A percentile compares a stretch with the other conserved stretches of the same genome.
Evolutionary conservation across 257 asterid genomes (phyloP).

Genomic region (Solanum etuberosum): DNA sequence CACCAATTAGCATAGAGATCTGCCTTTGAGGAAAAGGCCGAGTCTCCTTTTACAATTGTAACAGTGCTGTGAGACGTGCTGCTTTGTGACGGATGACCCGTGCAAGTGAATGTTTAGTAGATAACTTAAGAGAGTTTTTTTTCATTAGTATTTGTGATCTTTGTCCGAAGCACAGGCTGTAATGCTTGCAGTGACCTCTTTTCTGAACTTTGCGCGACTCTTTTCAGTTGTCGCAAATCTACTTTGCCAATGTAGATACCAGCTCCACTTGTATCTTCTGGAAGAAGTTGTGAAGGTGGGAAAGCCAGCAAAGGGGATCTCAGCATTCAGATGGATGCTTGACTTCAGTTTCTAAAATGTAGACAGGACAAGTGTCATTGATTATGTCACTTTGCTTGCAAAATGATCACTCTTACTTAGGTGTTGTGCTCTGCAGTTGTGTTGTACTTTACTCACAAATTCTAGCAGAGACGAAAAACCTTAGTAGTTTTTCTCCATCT

Average conservation of each 20-base stretch:
- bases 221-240: not conserved
- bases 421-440: not conserved
- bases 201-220: not conserved
- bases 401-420: not conserved
- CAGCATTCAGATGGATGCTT: not conserved
- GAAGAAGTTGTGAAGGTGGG: not conserved
- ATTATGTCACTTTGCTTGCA: not conserved
- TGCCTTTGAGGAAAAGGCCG: not conserved
- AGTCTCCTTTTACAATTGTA: not conserved
- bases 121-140: not conserved
- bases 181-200: not conserved
- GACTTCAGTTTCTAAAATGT: not conserved
- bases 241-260: not conserved
- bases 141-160: not conserved
- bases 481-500: not conserved
- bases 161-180: not conserved
- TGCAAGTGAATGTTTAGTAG: not conserved
- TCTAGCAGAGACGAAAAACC: not conserved
- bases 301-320: not conserved
- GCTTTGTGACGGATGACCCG: not conserved
- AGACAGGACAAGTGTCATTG: not conserved
- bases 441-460: not conserved
- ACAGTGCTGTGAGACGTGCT: not conserved
- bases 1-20: not conserved
- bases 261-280: not conserved